Conservation (phyloP, 768 basidiomycete genomes). For the Kwoniella mangroviensis region DNA sequence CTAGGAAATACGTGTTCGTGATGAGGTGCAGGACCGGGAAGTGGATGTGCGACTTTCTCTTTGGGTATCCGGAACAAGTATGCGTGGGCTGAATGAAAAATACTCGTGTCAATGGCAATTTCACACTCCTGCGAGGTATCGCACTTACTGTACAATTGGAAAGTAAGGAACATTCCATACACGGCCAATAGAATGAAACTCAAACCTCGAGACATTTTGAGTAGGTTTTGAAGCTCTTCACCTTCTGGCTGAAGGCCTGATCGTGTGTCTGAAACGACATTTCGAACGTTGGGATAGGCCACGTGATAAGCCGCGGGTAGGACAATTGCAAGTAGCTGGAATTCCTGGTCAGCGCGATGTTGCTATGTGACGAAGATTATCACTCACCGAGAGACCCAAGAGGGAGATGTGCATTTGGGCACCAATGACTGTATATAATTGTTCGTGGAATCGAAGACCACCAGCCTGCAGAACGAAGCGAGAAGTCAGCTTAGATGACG, state of each 20-base stretch:
- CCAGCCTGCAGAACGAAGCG: conserved; percentile 31
- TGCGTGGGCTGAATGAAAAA: conserved; percentile 29
- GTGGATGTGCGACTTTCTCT: conserved; percentile 31
- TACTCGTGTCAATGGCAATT: not conserved
- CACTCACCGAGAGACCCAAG: conserved; percentile 53
- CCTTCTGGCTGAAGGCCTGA: conserved; percentile 43
- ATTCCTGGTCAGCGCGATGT: not conserved
- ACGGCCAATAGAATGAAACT: conserved; percentile 63
- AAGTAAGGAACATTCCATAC: conserved; percentile 55
- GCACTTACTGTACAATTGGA: conserved; percentile 45
- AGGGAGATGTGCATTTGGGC: conserved; percentile 59
- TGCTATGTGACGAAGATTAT: too few relatives aligned
- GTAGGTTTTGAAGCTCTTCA: conserved; percentile 61
- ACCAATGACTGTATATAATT: conserved; percentile 64
- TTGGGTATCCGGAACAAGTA: conserved; percentile 44
- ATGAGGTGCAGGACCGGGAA: conserved; percentile 45
- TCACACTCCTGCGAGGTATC: not conserved
- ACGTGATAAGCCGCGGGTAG: conserved; percentile 57
- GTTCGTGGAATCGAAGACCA: conserved; percentile 64
- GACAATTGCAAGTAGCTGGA: conserved; percentile 53
- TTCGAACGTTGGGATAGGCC: conserved; percentile 31
- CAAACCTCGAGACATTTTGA: conserved; percentile 62
- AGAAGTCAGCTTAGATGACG: not conserved
- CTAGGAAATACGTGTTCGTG: conserved; percentile 48
- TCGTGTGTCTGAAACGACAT: conserved; percentile 31